These are phyloP conservation scores for Komagataella phaffii DNA, from an alignment of 805 yeast genomes.

Conservation along the genomic window DNA sequence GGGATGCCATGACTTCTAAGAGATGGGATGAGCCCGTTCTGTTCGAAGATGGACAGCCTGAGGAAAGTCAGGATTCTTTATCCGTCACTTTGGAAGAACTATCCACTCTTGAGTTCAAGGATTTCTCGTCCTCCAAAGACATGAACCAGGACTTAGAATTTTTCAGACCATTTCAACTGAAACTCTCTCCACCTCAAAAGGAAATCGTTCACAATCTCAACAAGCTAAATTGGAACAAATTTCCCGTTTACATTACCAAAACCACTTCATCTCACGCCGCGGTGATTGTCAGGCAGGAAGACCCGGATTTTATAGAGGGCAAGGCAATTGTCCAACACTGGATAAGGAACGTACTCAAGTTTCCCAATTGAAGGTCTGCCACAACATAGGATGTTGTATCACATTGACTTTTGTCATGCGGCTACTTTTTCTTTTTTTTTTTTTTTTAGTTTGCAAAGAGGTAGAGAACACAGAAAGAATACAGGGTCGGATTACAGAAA, in stretches of 20 bases:
- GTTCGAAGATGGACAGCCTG: not conserved
- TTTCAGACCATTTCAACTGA: slow-evolving; percentile 17
- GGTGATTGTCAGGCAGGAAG: slow-evolving; percentile 52
- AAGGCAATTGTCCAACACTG: slow-evolving; percentile 53
- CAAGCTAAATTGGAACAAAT: slow-evolving; percentile 51
- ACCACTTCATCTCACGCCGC: slow-evolving; percentile 73
- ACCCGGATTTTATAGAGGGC: slow-evolving; percentile 54
- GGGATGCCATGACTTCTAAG: slow-evolving; percentile 35
- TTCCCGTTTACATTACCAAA: slow-evolving; percentile 51
- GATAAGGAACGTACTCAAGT: slow-evolving; percentile 27
- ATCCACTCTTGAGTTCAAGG: slow-evolving; percentile 2
- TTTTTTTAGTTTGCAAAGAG: not conserved
- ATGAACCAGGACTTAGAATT: slow-evolving; percentile 1
- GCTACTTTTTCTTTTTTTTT: not conserved
- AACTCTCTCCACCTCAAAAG: slow-evolving; percentile 28
- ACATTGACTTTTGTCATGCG: not conserved
- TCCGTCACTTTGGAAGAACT: slow-evolving; percentile 6
- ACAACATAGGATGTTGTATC: not conserved
- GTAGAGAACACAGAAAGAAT: not conserved
- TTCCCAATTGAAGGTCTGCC: not conserved
- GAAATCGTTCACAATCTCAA: slow-evolving; percentile 46
- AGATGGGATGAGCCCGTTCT: slow-evolving; percentile 1
- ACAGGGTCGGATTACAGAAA: not conserved
- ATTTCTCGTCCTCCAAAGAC: slow-evolving; percentile 1
- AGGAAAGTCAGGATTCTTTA: not conserved